Evolutionary conservation across 352 stramenopile species (phyloP), one percentile per base, ranked within the genome.

Genomic region (Sclerospora graminicola): DNA sequence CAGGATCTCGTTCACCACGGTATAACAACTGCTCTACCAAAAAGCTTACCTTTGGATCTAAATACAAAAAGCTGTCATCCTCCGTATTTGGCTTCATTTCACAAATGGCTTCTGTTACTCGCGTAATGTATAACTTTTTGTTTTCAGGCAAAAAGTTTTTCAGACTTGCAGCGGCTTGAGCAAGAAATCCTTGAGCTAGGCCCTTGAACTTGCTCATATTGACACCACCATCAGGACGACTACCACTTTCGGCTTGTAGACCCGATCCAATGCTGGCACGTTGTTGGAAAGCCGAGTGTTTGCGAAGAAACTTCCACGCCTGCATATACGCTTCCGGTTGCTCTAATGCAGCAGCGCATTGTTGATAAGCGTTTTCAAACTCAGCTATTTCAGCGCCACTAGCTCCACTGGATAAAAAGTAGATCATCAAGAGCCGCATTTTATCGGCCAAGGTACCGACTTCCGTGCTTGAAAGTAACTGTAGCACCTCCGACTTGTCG

Each of bases 141-240:
- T 88, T 89, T 44, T 88, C 78, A 0, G 80, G 77, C 42, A 92
- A 59, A 34, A 92, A 92, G 51, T 88, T 92, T 54, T 87, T 89
- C 53, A 92, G 79, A 21, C 76, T 89, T 13, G 78, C 80, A 24
- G 80, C 73, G 9, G 80, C 80, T 57, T 92, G 77, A 32, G 69
- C 69, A 8, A 92, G 48, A 28, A 87, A 89, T 9, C 80, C 80
- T 48, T 92, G 80, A 1, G 80, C 80, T 6, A 89, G 50, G 11
- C 77, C 80, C 45, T 91, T 91, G 49, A 91, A 88, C 47, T 88
- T 91, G 58, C 65, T 86, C 50, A 83, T 82, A 42, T 83, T 81
- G 27, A 76, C 70, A 28, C 57, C 67, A 10, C 56, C 45, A 52
- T 67, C 58, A 27, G 45, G 48, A 14, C 54, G 45, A 16, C 48